These are phyloP conservation scores for Russula griseocarnosa DNA, from an alignment of 768 basidiomycete species.

Conservation along the genomic window DNA sequence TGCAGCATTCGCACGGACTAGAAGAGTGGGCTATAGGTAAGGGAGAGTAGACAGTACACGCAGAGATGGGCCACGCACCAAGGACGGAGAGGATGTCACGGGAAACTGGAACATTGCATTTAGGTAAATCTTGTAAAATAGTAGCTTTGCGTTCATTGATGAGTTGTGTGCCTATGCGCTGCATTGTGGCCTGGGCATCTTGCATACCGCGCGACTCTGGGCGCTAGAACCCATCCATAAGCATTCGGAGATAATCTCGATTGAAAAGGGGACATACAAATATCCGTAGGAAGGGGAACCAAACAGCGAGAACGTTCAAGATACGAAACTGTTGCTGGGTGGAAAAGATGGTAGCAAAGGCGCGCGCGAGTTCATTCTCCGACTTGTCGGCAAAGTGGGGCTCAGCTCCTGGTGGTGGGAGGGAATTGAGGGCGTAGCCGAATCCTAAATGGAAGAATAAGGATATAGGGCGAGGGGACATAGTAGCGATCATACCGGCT, in stretches of 20 bases:
- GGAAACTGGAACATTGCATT: constrained; percentile 1
- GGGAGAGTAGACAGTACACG: not conserved
- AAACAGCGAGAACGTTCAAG: constrained; percentile 50
- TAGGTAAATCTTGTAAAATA: not conserved
- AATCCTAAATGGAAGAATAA: constrained; percentile 43
- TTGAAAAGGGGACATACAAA: constrained; percentile 43
- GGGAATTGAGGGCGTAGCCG: constrained; percentile 50
- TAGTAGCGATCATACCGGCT: constrained; percentile 42
- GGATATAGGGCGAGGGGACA: not conserved
- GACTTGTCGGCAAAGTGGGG: constrained; percentile 34
- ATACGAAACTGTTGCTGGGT: constrained; percentile 51
- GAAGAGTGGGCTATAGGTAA: not conserved
- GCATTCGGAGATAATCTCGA: constrained; percentile 39
- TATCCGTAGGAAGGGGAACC: constrained; percentile 53
- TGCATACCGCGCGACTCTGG: constrained; percentile 12
- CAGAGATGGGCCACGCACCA: constrained; percentile 18
- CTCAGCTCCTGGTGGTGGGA: constrained; percentile 39
- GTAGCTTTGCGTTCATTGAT: constrained; percentile 21
- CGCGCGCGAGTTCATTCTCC: constrained; percentile 51
- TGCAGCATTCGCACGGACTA: constrained; percentile 60
- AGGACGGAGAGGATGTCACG: constrained; percentile 28
- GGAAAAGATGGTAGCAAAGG: constrained; percentile 52
- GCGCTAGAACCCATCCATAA: constrained; percentile 11
- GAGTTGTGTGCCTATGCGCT: constrained; percentile 26
- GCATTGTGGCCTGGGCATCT: constrained; percentile 21